Evolutionary conservation across 2,329 filamentous ascomycete genomes (phyloP).

Genomic region (Colletotrichum sp.): DNA sequence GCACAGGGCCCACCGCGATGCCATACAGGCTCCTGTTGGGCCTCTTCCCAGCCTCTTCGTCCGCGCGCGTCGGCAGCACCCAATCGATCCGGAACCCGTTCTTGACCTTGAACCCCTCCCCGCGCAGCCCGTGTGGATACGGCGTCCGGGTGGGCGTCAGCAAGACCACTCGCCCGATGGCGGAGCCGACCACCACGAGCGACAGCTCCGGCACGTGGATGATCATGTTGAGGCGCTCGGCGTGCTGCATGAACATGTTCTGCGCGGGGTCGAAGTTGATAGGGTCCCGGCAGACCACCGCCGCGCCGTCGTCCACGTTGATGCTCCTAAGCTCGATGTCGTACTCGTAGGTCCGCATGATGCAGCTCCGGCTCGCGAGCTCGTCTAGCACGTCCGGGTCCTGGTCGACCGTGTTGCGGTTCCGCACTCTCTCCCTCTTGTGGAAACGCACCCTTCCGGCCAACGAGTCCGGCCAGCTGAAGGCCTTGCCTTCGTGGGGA

Average conservation of each 20-base stretch:
- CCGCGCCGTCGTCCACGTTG: conserved; percentile 20
- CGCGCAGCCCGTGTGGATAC: background rate
- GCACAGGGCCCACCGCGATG: conserved; percentile 70
- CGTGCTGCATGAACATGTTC: conserved; percentile 20
- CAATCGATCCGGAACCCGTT: conserved; percentile 60
- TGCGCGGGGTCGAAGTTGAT: conserved; percentile 27
- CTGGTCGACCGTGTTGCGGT: conserved; percentile 4
- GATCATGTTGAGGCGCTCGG: conserved; percentile 60
- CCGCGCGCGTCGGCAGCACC: conserved; percentile 50
- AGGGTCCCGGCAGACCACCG: conserved; percentile 35
- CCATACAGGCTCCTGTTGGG: conserved; percentile 65
- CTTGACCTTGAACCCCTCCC: conserved; percentile 26
- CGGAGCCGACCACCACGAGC: conserved; percentile 70
- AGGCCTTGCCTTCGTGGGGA: conserved; percentile 34
- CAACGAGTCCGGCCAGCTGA: background rate
- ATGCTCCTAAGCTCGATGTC: conserved; percentile 51
- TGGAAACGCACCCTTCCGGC: conserved; percentile 1
- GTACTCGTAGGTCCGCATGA: conserved; percentile 55
- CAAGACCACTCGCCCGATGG: conserved; percentile 70
- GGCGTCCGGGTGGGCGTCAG: conserved; percentile 54
- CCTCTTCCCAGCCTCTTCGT: conserved; percentile 50
- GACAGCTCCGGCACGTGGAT: conserved; percentile 71
- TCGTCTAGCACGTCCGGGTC: conserved; percentile 1
- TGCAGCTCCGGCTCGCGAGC: conserved; percentile 29
- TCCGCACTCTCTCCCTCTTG: background rate